Percentiles rank a stretch among this genome's conserved stretches.
phyloP scores from a whole-genome alignment of 2,329 filamentous ascomycete species.

The Chalara sp. region DNA sequence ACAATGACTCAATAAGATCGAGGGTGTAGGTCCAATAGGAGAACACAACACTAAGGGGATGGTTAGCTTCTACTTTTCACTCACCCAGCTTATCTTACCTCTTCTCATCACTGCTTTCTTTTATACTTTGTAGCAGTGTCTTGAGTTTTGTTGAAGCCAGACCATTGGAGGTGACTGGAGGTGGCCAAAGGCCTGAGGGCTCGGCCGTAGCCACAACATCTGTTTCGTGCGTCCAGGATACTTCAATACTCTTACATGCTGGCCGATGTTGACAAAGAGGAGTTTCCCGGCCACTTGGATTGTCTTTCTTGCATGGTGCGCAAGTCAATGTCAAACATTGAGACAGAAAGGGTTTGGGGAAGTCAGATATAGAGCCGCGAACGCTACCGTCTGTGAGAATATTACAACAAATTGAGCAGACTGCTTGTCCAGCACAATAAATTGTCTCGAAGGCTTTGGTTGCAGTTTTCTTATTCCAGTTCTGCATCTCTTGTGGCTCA shows the following conservation, averaged over 20 bases:
- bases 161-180: conserved; percentile 9
- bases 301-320: too few relatives aligned
- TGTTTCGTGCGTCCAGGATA: too few relatives aligned
- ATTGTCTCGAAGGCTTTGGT: conserved; percentile 26
- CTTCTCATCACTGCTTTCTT: conserved; percentile 1
- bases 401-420: conserved; percentile 5
- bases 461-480: conserved; percentile 14
- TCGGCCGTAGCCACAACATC: too few relatives aligned
- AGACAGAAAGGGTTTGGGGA: too few relatives aligned
- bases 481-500: neutral
- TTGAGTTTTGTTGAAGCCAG: conserved; percentile 9
- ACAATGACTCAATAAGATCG: conserved; percentile 35
- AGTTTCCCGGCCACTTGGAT: too few relatives aligned
- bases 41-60: conserved; percentile 38
- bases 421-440: conserved; percentile 2
- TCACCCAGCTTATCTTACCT: conserved; percentile 30
- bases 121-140: conserved; percentile 3
- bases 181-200: neutral
- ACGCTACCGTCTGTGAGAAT: conserved; percentile 3
- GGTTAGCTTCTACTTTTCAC: conserved; percentile 3
- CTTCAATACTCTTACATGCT: too few relatives aligned
- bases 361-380: neutral
- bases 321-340: too few relatives aligned
- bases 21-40: conserved; percentile 44
- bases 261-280: too few relatives aligned